Conservation (phyloP, 2,329 filamentous ascomycete genomes). For the Alternaria triticimaculans region DNA sequence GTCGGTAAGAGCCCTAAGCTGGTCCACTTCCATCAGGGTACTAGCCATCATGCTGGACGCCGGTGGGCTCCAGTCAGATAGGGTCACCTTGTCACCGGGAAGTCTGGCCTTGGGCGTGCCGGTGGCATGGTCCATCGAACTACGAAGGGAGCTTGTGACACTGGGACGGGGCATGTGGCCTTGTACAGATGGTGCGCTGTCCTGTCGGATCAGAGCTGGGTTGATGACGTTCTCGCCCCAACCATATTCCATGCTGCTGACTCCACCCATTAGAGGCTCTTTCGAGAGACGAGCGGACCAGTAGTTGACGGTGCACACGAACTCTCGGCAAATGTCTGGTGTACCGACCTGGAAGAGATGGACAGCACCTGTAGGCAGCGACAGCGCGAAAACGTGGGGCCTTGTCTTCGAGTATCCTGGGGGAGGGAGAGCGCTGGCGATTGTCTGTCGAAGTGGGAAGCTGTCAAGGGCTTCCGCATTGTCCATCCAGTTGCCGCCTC, state of each 20-base stretch:
- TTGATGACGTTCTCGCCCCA: slow-evolving; percentile 88
- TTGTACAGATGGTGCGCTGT: slow-evolving; percentile 41
- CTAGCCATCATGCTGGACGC: slow-evolving; percentile 89
- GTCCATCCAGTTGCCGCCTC: slow-evolving; percentile 97
- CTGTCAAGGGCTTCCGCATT: slow-evolving; percentile 89
- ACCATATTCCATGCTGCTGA: slow-evolving; percentile 97
- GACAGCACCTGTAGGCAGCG: slow-evolving; percentile 88
- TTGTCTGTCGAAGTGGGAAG: slow-evolving; percentile 87
- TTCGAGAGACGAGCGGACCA: slow-evolving; percentile 96
- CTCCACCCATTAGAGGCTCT: slow-evolving; percentile 87
- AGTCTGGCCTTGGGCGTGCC: slow-evolving; percentile 68
- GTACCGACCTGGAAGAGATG: slow-evolving; percentile 99
- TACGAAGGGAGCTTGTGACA: slow-evolving; percentile 67
- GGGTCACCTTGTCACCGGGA: slow-evolving; percentile 81
- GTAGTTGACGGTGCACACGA: slow-evolving; percentile 93
- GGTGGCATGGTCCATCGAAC: slow-evolving; percentile 63
- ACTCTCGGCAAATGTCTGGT: slow-evolving; percentile 91
- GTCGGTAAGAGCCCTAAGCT: slow-evolving; percentile 73
- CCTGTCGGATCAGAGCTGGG: slow-evolving; percentile 53
- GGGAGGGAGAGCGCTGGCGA: slow-evolving; percentile 86
- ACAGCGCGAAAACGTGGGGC: slow-evolving; percentile 93
- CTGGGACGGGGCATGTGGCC: slow-evolving; percentile 57
- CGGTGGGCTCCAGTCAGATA: slow-evolving; percentile 89
- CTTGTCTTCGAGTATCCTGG: slow-evolving; percentile 91
- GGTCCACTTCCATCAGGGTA: slow-evolving; percentile 77